phyloP scores from a whole-genome alignment of 345 rosid genomes.

The Atalantia buxifolia region DNA sequence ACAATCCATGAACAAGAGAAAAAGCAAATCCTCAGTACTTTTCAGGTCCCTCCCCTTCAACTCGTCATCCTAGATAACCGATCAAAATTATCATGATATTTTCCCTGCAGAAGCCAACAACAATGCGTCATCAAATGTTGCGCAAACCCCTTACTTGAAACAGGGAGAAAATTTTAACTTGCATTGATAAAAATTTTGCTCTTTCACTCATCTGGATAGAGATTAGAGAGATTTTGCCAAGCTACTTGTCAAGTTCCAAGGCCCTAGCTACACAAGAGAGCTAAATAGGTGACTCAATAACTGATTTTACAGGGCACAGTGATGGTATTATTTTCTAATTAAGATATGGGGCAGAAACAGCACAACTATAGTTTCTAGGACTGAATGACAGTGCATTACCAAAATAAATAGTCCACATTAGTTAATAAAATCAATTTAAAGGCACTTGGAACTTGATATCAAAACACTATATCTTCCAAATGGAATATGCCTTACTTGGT shows the following conservation, averaged over 20 bases:
- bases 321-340: background rate
- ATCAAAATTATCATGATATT: conserved; percentile 15
- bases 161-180: background rate
- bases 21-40: background rate
- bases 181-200: background rate
- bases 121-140: background rate
- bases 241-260: background rate
- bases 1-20: background rate
- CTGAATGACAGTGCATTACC: background rate
- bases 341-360: background rate
- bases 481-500: conserved; percentile 34
- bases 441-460: background rate
- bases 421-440: background rate
- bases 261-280: background rate
- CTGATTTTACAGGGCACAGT: background rate
- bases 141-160: background rate
- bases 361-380: background rate
- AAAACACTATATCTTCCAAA: background rate
- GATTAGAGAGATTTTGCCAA: background rate
- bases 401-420: background rate
- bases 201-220: background rate
- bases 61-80: background rate
- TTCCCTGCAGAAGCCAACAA: conserved; percentile 36
- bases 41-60: background rate
- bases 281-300: background rate